Evolutionary conservation across 2,329 filamentous ascomycete species (phyloP).

Genomic region (Byssothecium circinans): DNA sequence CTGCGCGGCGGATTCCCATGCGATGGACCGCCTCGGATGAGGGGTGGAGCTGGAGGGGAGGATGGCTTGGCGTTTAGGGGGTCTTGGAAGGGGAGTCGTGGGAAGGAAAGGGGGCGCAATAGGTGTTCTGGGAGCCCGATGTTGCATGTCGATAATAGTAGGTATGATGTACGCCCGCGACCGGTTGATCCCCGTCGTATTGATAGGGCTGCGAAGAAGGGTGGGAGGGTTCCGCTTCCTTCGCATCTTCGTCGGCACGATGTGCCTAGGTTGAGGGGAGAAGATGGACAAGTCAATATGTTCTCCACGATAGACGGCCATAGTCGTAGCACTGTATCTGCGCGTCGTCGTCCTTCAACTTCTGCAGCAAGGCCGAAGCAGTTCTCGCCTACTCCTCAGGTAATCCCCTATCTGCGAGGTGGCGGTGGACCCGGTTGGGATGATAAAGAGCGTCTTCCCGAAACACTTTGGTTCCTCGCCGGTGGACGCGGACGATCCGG

Average conservation of each 20-base stretch:
- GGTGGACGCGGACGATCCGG: conserved; percentile 21
- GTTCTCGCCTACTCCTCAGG: not conserved
- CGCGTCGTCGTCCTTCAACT: not conserved
- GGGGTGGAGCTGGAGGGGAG: conserved; percentile 12
- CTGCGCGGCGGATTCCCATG: conserved; percentile 5
- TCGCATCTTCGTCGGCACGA: not conserved
- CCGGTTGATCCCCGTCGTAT: not conserved
- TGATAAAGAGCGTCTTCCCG: conserved; percentile 16
- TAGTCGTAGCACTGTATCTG: not conserved
- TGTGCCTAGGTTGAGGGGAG: no score
- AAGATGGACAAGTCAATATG: not conserved
- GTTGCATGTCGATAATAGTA: not conserved
- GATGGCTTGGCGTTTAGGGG: not conserved
- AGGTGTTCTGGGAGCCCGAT: not conserved
- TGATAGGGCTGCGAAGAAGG: not conserved
- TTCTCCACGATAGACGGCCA: no score
- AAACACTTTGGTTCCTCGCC: conserved; percentile 26
- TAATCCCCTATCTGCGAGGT: conserved; percentile 16
- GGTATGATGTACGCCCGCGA: not conserved
- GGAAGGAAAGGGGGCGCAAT: not conserved
- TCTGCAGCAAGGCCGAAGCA: not conserved
- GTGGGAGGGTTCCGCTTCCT: not conserved
- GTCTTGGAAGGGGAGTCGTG: not conserved
- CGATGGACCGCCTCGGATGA: conserved; percentile 2
- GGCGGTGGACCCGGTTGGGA: conserved; percentile 11